Percentiles rank a stretch among this genome's conserved stretches.
Evolutionary conservation across 2,329 filamentous ascomycete species (phyloP).

Genomic region (Diaporthe sp.): DNA sequence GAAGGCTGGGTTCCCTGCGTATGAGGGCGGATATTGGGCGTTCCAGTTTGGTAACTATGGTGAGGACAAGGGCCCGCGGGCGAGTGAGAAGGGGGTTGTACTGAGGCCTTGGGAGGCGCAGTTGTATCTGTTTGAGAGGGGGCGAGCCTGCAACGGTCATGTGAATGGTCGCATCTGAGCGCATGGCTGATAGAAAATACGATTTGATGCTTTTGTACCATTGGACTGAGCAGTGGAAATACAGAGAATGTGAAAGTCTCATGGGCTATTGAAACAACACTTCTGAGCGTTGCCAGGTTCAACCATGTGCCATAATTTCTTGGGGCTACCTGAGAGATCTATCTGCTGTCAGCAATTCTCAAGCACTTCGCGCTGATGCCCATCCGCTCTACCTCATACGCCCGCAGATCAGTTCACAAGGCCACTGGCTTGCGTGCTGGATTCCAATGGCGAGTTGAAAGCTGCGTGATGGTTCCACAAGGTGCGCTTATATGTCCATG

Average conservation of each 20-base stretch:
- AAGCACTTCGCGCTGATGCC: too few relatives aligned
- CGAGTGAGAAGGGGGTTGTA: slow-evolving; percentile 38
- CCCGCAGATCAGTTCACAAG: too few relatives aligned
- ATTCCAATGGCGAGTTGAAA: background rate
- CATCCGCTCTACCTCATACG: too few relatives aligned
- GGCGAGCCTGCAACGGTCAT: slow-evolving; percentile 9
- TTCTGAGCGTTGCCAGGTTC: background rate
- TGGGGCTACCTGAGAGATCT: background rate
- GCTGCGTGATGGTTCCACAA: background rate
- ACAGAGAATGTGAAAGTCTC: background rate
- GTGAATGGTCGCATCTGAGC: slow-evolving; percentile 17
- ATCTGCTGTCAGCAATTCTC: background rate
- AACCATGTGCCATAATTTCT: background rate
- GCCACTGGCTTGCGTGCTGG: background rate
- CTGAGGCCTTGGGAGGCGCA: slow-evolving; percentile 54
- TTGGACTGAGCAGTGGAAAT: background rate
- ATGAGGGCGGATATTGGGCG: slow-evolving; percentile 40
- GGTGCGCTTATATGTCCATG: background rate
- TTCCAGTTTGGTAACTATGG: slow-evolving; percentile 50
- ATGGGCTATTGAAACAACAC: background rate
- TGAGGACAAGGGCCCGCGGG: slow-evolving; percentile 43
- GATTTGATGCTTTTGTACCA: background rate
- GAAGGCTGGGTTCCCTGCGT: slow-evolving; percentile 45
- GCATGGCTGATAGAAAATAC: slow-evolving; percentile 3
- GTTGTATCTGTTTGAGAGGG: slow-evolving; percentile 47